A percentile compares a stretch with the other conserved stretches of the same genome.
Conservation (phyloP, 2,329 filamentous ascomycete genomes). For the Mycosphaerelloides madeirae region DNA sequence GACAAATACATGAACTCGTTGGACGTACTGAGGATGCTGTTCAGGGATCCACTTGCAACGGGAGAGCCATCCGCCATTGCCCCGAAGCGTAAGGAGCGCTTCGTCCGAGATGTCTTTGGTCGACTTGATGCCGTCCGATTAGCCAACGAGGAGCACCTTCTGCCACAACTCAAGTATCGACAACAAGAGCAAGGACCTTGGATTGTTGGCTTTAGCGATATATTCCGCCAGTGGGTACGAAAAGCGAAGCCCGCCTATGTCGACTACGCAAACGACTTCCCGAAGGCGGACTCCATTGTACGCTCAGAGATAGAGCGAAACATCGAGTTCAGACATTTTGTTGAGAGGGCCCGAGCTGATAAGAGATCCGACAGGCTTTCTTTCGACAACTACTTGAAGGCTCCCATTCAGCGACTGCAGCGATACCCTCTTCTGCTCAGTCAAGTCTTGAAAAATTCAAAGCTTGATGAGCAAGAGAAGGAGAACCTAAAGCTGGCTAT, state of each 20-base stretch:
- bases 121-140: slow-evolving; percentile 82
- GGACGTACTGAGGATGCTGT: slow-evolving; percentile 77
- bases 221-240: slow-evolving; percentile 96
- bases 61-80: slow-evolving; percentile 76
- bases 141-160: slow-evolving; percentile 86
- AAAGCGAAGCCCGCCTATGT: slow-evolving; percentile 87
- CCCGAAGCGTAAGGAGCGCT: slow-evolving; percentile 71
- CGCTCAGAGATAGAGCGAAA: slow-evolving; percentile 82
- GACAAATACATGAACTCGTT: slow-evolving; percentile 86
- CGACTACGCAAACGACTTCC: slow-evolving; percentile 85
- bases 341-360: slow-evolving; percentile 74
- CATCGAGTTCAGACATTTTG: slow-evolving; percentile 76
- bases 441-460: slow-evolving; percentile 79
- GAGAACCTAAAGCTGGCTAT: slow-evolving; percentile 76
- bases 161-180: slow-evolving; percentile 92
- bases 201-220: slow-evolving; percentile 89
- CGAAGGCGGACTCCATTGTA: slow-evolving; percentile 75
- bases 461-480: slow-evolving; percentile 83
- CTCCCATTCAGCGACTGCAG: slow-evolving; percentile 87
- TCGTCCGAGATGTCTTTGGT: slow-evolving; percentile 81
- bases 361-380: slow-evolving; percentile 76
- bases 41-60: slow-evolving; percentile 70
- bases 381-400: slow-evolving; percentile 92
- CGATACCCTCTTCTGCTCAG: slow-evolving; percentile 79
- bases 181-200: slow-evolving; percentile 96